phyloP scores from a whole-genome alignment of 2,329 filamentous ascomycete genomes.

The Verticillium dahliae region DNA sequence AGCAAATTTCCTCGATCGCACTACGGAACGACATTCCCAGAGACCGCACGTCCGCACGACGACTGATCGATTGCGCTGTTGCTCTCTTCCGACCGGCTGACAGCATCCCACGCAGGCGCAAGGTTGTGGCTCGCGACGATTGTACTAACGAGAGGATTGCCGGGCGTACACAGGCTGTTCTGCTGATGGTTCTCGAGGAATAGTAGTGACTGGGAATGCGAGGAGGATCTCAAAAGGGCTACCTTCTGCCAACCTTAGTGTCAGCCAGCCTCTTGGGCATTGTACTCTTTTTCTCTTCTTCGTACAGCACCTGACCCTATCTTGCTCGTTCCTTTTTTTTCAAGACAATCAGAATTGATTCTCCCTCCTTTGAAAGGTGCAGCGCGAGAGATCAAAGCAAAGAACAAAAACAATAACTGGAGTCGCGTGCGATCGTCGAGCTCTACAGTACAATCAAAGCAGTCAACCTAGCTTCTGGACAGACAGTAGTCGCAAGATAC shows the following conservation, averaged over 20 bases:
- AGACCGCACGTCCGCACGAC: too few relatives aligned
- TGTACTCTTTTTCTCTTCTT: slow-evolving; percentile 19
- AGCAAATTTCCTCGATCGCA: not conserved
- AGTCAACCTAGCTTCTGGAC: not conserved
- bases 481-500: not conserved
- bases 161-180: slow-evolving; percentile 9
- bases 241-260: slow-evolving; percentile 11
- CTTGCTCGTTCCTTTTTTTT: slow-evolving; percentile 16
- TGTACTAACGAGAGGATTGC: not conserved
- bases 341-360: slow-evolving; percentile 49
- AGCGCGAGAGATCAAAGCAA: slow-evolving; percentile 18
- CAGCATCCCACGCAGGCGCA: not conserved
- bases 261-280: slow-evolving; percentile 15
- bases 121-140: not conserved
- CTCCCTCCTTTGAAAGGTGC: slow-evolving; percentile 27
- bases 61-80: not conserved
- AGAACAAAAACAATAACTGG: slow-evolving; percentile 12
- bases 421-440: slow-evolving; percentile 1
- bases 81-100: not conserved
- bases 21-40: not conserved
- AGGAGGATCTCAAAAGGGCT: slow-evolving; percentile 14
- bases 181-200: slow-evolving; percentile 12
- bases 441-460: not conserved
- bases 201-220: slow-evolving; percentile 12
- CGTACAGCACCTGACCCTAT: slow-evolving; percentile 2